Evolutionary conservation across 2,329 filamentous ascomycete species (phyloP).

Genomic region (Epichloe festucae): DNA sequence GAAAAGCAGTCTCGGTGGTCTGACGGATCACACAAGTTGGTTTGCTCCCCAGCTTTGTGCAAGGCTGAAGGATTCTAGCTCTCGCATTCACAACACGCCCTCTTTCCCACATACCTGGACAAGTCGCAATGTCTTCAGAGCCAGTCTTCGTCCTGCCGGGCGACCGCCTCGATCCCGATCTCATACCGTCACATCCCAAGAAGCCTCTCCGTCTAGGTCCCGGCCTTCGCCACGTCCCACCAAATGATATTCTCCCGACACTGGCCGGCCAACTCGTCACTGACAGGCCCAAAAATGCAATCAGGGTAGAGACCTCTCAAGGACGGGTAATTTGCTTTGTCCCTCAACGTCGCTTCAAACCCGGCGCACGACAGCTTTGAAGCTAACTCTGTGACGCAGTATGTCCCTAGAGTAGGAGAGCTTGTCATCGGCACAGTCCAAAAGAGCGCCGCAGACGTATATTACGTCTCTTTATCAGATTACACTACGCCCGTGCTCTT

Average conservation of each 20-base stretch:
- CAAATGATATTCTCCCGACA: conserved; percentile 57
- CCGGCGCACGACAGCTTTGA: neutral
- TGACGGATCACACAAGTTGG: no score
- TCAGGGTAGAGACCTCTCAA: conserved; percentile 61
- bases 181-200: conserved; percentile 56
- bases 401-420: conserved; percentile 67
- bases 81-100: neutral
- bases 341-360: neutral
- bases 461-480: conserved; percentile 63
- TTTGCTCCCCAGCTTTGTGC: neutral
- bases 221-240: conserved; percentile 69
- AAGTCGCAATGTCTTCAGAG: conserved; percentile 38
- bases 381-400: conserved; percentile 34
- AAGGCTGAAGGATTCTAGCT: neutral
- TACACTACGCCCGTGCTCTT: conserved; percentile 54
- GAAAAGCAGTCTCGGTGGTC: neutral
- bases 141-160: conserved; percentile 68
- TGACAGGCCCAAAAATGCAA: conserved; percentile 60
- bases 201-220: conserved; percentile 69
- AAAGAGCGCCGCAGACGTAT: conserved; percentile 62
- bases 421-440: conserved; percentile 79
- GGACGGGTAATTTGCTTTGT: conserved; percentile 43
- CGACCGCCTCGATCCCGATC: conserved; percentile 52
- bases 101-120: neutral
- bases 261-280: conserved; percentile 54